These are phyloP conservation scores for Colletotrichum lini DNA, from an alignment of 2,329 filamentous ascomycete genomes.

Conservation along the genomic window DNA sequence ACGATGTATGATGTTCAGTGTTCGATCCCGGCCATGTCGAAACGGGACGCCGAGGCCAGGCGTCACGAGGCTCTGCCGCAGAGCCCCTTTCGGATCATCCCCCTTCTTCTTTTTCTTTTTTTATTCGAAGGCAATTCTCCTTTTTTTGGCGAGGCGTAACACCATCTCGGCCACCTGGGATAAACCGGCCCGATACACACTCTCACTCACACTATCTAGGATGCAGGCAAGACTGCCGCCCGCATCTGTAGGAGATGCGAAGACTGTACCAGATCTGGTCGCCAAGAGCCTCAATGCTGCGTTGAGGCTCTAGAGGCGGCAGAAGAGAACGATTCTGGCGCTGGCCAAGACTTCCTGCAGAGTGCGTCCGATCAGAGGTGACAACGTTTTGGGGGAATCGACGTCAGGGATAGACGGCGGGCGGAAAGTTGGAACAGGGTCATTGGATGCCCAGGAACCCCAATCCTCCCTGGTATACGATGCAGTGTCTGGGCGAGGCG, in stretches of 20 bases:
- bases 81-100: conserved; percentile 7
- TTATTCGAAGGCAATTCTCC: background rate
- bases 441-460: conserved; percentile 24
- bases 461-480: conserved; percentile 18
- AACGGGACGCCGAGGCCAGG: conserved; percentile 12
- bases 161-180: background rate
- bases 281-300: conserved; percentile 21
- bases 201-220: background rate
- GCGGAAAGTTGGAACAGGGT: background rate
- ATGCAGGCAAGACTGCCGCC: background rate
- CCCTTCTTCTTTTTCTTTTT: too few relatives aligned
- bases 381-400: conserved; percentile 13
- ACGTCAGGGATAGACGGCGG: conserved; percentile 21
- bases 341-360: conserved; percentile 28
- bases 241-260: conserved; percentile 1
- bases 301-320: conserved; percentile 28
- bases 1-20: conserved; percentile 3
- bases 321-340: conserved; percentile 15
- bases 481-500: conserved; percentile 27
- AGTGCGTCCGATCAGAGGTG: conserved; percentile 17
- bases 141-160: conserved; percentile 8
- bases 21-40: conserved; percentile 21
- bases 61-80: background rate
- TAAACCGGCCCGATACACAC: background rate
- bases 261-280: background rate